Conservation (phyloP, 108 stramenopile species). For the Asterionellopsis glacialis region DNA sequence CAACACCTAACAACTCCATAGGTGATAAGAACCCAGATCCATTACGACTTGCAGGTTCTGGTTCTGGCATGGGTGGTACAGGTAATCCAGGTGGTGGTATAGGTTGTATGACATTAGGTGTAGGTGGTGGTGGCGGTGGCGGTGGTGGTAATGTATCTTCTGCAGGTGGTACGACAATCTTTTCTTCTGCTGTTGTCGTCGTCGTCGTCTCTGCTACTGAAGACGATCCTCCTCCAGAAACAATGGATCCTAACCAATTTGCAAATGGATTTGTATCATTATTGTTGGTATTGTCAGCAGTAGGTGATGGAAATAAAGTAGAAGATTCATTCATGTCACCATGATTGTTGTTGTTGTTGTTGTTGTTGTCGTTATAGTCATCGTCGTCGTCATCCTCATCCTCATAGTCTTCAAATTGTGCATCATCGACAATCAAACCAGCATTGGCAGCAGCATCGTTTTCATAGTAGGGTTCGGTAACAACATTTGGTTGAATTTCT, state of each 20-base stretch:
- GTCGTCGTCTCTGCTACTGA: background rate
- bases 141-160: background rate
- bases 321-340: no score
- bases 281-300: conserved; percentile 4
- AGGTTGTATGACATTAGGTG: background rate
- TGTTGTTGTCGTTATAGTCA: conserved; percentile 29
- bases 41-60: background rate
- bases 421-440: conserved; percentile 17
- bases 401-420: conserved; percentile 32
- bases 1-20: background rate
- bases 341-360: no score
- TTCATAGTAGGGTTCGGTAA: background rate
- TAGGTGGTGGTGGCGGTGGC: conserved; percentile 1
- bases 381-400: conserved; percentile 36
- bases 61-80: background rate
- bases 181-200: no score
- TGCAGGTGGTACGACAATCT: no score
- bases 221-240: background rate
- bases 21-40: background rate
- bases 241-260: conserved; percentile 74
- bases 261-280: conserved; percentile 51
- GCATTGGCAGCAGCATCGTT: conserved; percentile 2
- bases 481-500: background rate
- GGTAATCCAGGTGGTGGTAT: conserved; percentile 18
- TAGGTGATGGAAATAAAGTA: conserved; percentile 25